Percentiles rank a stretch among this genome's conserved stretches.
Conservation (phyloP, 306 rosid genomes). For the Macrotyloma uniflorum region DNA sequence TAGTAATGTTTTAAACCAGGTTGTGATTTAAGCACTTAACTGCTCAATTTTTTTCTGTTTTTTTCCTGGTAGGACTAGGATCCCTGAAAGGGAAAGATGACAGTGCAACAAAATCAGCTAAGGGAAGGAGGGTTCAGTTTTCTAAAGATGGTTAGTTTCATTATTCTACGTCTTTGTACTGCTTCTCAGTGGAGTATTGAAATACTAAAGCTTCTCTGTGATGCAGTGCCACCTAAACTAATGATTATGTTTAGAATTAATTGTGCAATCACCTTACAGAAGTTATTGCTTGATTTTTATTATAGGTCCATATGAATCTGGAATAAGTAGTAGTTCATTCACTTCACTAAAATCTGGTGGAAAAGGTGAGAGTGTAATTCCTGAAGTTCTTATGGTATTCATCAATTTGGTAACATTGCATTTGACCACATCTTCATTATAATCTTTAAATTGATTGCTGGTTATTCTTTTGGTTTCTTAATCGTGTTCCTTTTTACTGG, state of each 20-base stretch:
- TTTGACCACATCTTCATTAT: background rate
- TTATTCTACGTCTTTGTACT: slow-evolving; percentile 9
- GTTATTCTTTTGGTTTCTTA: slow-evolving; percentile 18
- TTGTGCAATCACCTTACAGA: slow-evolving; percentile 17
- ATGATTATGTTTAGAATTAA: slow-evolving; percentile 12
- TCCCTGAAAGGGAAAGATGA: slow-evolving; percentile 77
- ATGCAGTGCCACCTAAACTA: slow-evolving; percentile 11
- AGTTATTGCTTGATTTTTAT: slow-evolving; percentile 17
- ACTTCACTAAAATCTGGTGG: slow-evolving; percentile 44
- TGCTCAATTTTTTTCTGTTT: background rate
- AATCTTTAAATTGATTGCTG: slow-evolving; percentile 8
- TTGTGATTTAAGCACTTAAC: slow-evolving; percentile 16
- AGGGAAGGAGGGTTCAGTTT: slow-evolving; percentile 80
- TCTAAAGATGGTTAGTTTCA: slow-evolving; percentile 57
- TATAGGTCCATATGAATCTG: slow-evolving; percentile 46
- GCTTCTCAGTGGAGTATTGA: slow-evolving; percentile 26
- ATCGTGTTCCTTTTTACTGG: slow-evolving; percentile 1
- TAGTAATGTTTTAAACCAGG: slow-evolving; percentile 27
- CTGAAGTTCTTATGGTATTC: slow-evolving; percentile 45
- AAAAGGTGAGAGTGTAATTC: slow-evolving; percentile 40
- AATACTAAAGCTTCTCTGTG: slow-evolving; percentile 16
- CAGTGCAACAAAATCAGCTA: slow-evolving; percentile 63
- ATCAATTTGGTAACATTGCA: slow-evolving; percentile 18
- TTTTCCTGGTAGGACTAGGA: slow-evolving; percentile 53
- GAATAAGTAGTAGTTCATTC: background rate